Base-by-base conservation (phyloP, 495 filamentous ascomycete species). In the Podospora appendiculata region DNA sequence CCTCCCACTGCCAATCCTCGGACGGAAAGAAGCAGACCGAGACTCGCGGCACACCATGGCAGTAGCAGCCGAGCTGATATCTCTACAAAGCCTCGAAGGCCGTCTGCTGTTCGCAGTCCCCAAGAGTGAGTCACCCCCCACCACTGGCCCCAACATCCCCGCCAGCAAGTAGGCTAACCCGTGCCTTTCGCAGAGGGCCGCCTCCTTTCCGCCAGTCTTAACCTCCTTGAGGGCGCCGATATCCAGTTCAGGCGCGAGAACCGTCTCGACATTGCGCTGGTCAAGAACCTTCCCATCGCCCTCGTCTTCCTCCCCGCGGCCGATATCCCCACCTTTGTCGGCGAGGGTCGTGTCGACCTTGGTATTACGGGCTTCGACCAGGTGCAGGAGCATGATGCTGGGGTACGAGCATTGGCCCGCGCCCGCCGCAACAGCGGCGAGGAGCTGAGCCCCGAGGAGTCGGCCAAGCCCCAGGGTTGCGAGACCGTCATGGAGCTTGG, bases 231-330 rank as follows among this genome's bases (percentile, higher is more conserved):
- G 57, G 93, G 93, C 65, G 88, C 83, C 57, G 93, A 97, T 70
- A 93, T 98, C 61, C 89, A 98, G 72, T 98, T 97, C 75, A 84
- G 83, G 58, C 86, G 91, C 66, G 88, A 94, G 74, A 86, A 82
- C 66, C 88, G 93, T 46, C 86, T 95, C 55, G 93, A 98, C 69
- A 96, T 97, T 69, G 93, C 93, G 12, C 82, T 97, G 17, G 91
- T 95, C 64, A 88, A 93, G 75, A 97, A 97, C 72, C 81, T 91
- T 34, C 89, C 88, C 33, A 89, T 98, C 54, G 94, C 92, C 11
- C 88, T 98, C 55, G 82, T 98, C 69, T 98, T 98, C 78, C 89
- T 98, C 38, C 93, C 93, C 19, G 93, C 90, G 35, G 91, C 88
- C 50, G 93, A 97, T 67, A 98, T 98, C 63, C 94, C 93, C 25